These are phyloP conservation scores for Saccharomyces eubayanus DNA, from an alignment of 805 yeast species.

Conservation along the genomic window DNA sequence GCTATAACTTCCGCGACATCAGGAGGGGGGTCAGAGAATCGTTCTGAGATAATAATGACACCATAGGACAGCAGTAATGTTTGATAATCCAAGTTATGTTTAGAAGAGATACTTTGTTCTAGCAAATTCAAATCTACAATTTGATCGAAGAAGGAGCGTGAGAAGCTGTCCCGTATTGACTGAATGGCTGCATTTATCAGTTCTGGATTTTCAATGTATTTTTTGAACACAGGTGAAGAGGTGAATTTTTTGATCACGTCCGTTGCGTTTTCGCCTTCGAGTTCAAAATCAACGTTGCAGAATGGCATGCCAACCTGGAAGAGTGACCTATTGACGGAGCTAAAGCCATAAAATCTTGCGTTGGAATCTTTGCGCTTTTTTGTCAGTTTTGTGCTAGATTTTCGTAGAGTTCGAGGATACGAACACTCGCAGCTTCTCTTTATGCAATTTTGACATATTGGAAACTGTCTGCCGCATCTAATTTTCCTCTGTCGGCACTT, in stretches of 20 bases:
- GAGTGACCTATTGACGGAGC: slow-evolving; percentile 9
- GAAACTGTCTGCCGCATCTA: slow-evolving; percentile 8
- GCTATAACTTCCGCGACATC: slow-evolving; percentile 4
- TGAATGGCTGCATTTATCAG: slow-evolving; percentile 1
- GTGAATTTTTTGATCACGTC: slow-evolving; percentile 1
- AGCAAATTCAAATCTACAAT: slow-evolving; percentile 4
- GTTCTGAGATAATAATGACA: slow-evolving; percentile 6
- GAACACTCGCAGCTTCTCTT: slow-evolving; percentile 6
- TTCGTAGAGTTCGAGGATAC: slow-evolving; percentile 8
- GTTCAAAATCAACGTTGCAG: slow-evolving; percentile 9
- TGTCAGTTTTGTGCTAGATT: slow-evolving; percentile 8
- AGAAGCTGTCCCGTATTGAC: slow-evolving; percentile 2
- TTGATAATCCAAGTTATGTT: slow-evolving; percentile 2
- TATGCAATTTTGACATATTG: slow-evolving; percentile 7
- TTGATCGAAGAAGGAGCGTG: slow-evolving; percentile 5
- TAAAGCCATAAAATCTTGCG: slow-evolving; percentile 9
- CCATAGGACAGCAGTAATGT: slow-evolving; percentile 5
- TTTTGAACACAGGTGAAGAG: slow-evolving; percentile 5
- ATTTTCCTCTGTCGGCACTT: slow-evolving; percentile 13
- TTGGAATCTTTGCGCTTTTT: slow-evolving; percentile 7
- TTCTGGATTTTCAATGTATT: slow-evolving; percentile 4
- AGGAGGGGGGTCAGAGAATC: slow-evolving; percentile 4
- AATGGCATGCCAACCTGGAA: slow-evolving; percentile 12
- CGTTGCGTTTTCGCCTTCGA: slow-evolving; percentile 7
- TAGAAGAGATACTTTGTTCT: slow-evolving; percentile 2